Evolutionary conservation across 2,329 filamentous ascomycete species (phyloP).

Genomic region (Exophiala aquamarina): DNA sequence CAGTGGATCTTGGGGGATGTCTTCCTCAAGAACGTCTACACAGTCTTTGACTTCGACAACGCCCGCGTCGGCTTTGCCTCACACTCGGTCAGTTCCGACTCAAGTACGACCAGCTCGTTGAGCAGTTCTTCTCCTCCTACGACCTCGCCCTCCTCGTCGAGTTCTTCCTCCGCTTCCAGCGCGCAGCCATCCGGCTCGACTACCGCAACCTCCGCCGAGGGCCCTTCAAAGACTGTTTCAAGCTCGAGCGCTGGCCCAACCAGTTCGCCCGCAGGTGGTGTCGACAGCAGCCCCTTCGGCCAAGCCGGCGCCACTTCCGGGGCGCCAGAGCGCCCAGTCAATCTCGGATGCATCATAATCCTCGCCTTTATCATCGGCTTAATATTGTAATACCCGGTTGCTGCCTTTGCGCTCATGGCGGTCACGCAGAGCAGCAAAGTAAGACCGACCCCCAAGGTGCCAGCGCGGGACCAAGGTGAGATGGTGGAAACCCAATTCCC

Average conservation of each 20-base stretch:
- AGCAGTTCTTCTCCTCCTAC: constrained; percentile 59
- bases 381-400: constrained; percentile 14
- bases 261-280: constrained; percentile 6
- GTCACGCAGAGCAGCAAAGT: no score
- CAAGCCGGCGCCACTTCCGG: constrained; percentile 5
- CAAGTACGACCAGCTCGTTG: constrained; percentile 32
- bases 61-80: constrained; percentile 36
- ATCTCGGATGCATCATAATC: constrained; percentile 3
- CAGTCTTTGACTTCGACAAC: constrained; percentile 75
- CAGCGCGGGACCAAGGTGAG: no score
- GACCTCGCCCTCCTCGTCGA: constrained; percentile 57
- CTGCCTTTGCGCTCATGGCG: no score
- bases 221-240: constrained; percentile 8
- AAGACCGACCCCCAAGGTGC: no score
- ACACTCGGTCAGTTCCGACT: constrained; percentile 8
- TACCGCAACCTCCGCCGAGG: constrained; percentile 1
- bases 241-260: constrained; percentile 3
- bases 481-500: no score
- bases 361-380: constrained; percentile 14
- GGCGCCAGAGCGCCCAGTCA: not conserved
- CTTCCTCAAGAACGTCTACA: constrained; percentile 88
- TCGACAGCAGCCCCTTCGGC: constrained; percentile 21
- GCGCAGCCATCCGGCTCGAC: constrained; percentile 26
- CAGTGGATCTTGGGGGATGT: constrained; percentile 82
- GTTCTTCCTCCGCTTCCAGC: constrained; percentile 50